Base-by-base conservation (phyloP, 768 basidiomycete genomes). In the Mycena haematopus region DNA sequence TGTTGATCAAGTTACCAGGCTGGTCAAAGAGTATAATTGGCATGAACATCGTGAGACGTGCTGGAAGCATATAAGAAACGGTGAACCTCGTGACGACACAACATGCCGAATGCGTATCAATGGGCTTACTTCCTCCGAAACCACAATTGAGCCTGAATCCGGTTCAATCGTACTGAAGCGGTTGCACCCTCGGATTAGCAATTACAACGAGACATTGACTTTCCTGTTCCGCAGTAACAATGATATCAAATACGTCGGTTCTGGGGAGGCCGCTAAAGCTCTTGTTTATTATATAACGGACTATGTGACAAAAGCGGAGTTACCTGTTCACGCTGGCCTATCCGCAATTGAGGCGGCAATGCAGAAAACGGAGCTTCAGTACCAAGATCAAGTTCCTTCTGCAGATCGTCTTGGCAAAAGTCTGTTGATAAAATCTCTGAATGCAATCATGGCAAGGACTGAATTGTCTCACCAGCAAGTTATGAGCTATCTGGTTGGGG, bases 201-300 rank as follows among this genome's bases (percentile, higher is more conserved):
- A 46, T 14, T 46, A 7, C 22, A 46, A 46, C 22, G 4, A 66
- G 68, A 5, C 65, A 1, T 19, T 66, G 1, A 53, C 54, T 0
- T 69, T 69, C 38, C 53, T 75, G 1, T 15, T 72, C 19, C 40
- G 68, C 3, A 67, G 68, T 21, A 75, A 76, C 14, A 71, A 71
- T 51, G 76, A 77, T 19, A 72, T 74, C 1, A 74, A 76, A 24
- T 73, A 58, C 27, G 73, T 78, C 1, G 71, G 69, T 0, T 77
- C 72, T 0, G 75, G 76, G 0, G 61, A 66, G 15, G 65, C 66
- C 0, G 75, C 73, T 0, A 78, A 76, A 47, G 76, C 74, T 0
- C 31, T 74, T 0, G 58, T 78, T 0, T 77, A 69, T 47, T 78
- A 78, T 29, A 64, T 77, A 0, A 78, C 74, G 0, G 77, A 78